Conservation (phyloP, 2,329 filamentous ascomycete genomes). For the Hymenoscyphus scutula region DNA sequence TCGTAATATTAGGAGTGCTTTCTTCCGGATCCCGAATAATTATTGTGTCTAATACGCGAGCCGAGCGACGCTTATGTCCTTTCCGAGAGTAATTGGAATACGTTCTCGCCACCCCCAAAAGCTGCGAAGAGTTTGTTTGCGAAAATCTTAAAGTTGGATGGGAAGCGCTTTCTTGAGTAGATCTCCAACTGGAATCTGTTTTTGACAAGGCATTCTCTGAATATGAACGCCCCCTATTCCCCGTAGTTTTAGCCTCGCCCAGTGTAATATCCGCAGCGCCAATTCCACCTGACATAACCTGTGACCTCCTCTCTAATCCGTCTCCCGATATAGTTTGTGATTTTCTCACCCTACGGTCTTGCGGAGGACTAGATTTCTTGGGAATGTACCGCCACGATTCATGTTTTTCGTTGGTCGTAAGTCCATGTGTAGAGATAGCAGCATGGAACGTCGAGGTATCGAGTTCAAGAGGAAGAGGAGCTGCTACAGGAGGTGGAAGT, state of each 20-base stretch:
- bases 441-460: constrained; percentile 28
- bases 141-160: constrained; percentile 17
- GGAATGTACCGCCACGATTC: constrained; percentile 1
- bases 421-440: constrained; percentile 10
- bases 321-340: constrained; percentile 16
- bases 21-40: constrained; percentile 17
- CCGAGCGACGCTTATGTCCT: constrained; percentile 27
- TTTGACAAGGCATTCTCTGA: constrained; percentile 29
- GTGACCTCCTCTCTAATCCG: neutral
- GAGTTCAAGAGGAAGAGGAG: constrained; percentile 25
- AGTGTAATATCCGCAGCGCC: neutral
- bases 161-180: constrained; percentile 27
- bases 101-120: constrained; percentile 16
- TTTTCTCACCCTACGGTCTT: constrained; percentile 12
- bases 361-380: neutral
- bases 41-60: constrained; percentile 17
- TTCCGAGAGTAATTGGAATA: constrained; percentile 35
- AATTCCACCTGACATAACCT: constrained; percentile 11
- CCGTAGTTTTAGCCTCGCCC: constrained; percentile 4
- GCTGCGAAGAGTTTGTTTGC: constrained; percentile 23
- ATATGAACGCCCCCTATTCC: constrained; percentile 22
- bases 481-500: constrained; percentile 16
- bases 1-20: constrained; percentile 9
- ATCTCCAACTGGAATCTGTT: constrained; percentile 27
- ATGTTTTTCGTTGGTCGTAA: constrained; percentile 16